Conservation (phyloP, 2,329 filamentous ascomycete species). For the Pestalotiopsis sp. region DNA sequence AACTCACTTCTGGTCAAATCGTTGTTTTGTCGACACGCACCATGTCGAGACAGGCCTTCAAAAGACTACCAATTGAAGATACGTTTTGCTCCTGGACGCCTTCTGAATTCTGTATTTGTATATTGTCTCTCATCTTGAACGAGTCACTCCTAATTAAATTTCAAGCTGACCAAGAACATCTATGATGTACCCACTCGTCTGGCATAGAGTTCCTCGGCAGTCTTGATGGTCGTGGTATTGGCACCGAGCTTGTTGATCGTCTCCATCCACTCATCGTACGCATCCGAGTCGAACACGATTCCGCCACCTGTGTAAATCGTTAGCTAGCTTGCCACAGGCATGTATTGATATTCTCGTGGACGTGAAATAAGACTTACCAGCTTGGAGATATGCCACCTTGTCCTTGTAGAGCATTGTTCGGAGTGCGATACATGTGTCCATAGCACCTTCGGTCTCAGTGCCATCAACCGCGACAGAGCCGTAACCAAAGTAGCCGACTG, state of each 20-base stretch:
- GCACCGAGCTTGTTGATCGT: constrained; percentile 93
- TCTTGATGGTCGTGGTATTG: constrained; percentile 85
- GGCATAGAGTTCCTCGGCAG: constrained; percentile 72
- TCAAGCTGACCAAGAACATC: background rate
- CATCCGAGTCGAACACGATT: constrained; percentile 93
- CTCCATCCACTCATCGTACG: constrained; percentile 90
- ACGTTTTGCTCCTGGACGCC: background rate
- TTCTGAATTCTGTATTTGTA: background rate
- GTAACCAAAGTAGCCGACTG: constrained; percentile 96
- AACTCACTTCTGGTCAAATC: too few relatives aligned
- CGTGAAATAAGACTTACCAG: constrained; percentile 45
- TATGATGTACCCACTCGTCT: constrained; percentile 21
- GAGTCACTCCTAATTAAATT: background rate
- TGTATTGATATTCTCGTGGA: background rate
- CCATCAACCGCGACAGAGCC: constrained; percentile 69
- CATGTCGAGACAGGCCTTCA: background rate
- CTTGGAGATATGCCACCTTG: constrained; percentile 87
- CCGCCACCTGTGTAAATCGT: constrained; percentile 63
- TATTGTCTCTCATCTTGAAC: background rate
- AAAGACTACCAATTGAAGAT: background rate
- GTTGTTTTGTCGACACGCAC: too few relatives aligned
- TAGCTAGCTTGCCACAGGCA: background rate
- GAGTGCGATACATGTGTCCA: constrained; percentile 84
- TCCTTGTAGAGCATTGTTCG: constrained; percentile 95
- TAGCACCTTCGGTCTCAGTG: constrained; percentile 72